phyloP scores from a whole-genome alignment of 2,329 filamentous ascomycete genomes.

The Beauveria bassiana region DNA sequence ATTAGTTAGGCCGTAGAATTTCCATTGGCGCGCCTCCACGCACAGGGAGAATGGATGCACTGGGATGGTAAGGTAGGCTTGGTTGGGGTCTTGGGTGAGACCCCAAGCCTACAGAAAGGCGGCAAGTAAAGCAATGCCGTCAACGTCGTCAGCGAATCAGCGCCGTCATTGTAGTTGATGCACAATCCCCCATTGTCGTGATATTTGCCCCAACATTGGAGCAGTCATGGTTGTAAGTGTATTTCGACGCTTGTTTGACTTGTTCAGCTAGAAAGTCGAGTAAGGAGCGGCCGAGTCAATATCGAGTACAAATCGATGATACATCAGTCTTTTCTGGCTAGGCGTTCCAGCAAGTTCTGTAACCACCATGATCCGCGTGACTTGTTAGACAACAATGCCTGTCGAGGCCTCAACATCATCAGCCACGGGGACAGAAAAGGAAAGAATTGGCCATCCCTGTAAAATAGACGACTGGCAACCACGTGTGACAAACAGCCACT shows the following conservation, averaged over 20 bases:
- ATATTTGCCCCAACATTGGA: not conserved
- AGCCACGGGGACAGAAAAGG: not conserved
- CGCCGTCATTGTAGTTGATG: not conserved
- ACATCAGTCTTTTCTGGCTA: too few species aligned
- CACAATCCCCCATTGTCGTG: not conserved
- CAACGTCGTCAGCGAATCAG: not conserved
- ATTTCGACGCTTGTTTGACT: too few species aligned
- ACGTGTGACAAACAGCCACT: conserved; percentile 8
- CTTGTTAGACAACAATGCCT: not conserved
- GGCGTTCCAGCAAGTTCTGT: too few species aligned
- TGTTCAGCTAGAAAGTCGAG: not conserved
- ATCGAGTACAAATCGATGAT: too few species aligned
- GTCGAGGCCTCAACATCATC: not conserved
- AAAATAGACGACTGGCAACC: not conserved
- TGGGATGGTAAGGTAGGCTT: too few species aligned
- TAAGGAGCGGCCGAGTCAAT: not conserved
- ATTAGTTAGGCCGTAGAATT: not conserved
- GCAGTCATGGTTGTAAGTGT: too few species aligned
- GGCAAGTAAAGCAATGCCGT: not conserved
- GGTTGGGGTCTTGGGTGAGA: too few species aligned
- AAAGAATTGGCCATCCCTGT: not conserved
- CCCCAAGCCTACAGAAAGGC: not conserved
- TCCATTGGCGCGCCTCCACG: not conserved
- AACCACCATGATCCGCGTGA: too few species aligned
- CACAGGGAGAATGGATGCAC: not conserved